Percentiles rank a stretch among this genome's conserved stretches.
Conservation (phyloP, 768 basidiomycete genomes). For the Tulasnella sp. region DNA sequence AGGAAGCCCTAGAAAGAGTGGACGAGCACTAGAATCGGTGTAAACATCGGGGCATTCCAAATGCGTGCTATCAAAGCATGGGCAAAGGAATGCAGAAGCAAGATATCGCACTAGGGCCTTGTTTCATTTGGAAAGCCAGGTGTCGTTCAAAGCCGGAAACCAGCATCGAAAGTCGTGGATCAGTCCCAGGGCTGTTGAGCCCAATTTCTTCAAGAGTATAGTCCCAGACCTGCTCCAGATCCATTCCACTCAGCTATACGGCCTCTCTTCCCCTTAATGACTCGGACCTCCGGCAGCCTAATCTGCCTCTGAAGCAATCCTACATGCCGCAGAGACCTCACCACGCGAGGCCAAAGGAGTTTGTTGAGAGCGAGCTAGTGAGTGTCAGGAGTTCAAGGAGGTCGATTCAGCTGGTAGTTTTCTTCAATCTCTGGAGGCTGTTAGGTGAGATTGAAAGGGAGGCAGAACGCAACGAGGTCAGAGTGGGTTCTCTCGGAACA, state of each 20-base stretch:
- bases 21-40: background rate
- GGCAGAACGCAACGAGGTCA: background rate
- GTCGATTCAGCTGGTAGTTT: background rate
- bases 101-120: background rate
- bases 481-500: background rate
- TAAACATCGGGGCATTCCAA: background rate
- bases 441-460: background rate
- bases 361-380: background rate
- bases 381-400: background rate
- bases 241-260: too few species aligned
- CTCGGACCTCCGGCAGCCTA: too few species aligned
- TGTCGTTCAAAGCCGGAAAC: too few species aligned
- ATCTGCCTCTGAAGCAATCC: too few species aligned
- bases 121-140: too few species aligned
- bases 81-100: background rate
- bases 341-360: too few species aligned
- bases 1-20: background rate
- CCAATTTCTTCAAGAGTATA: too few species aligned
- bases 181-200: too few species aligned
- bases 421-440: background rate
- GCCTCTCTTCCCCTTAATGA: too few species aligned
- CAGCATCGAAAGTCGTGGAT: too few species aligned
- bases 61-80: background rate
- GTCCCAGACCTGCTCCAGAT: too few species aligned
- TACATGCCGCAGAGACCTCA: too few species aligned